Evolutionary conservation across 2,329 filamentous ascomycete species (phyloP).

Genomic region (Trichoderma cornu-damae): DNA sequence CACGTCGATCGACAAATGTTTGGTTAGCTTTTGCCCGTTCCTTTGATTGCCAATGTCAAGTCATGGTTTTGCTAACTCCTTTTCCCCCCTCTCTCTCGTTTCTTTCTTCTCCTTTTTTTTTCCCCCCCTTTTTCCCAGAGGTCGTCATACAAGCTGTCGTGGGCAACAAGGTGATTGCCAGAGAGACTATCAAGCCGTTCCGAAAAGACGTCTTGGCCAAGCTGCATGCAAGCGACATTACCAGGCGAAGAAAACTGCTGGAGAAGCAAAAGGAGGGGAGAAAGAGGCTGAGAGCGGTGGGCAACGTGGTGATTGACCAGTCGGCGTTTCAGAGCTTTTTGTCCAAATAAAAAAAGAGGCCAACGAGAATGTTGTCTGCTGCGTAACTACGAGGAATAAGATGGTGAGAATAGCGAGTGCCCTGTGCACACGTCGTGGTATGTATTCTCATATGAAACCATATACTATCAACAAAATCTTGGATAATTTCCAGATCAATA

Average conservation of each 20-base stretch:
- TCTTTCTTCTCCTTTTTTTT: too few species aligned
- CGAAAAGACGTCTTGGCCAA: conserved; percentile 92
- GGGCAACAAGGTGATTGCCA: conserved; percentile 75
- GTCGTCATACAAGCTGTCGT: conserved; percentile 89
- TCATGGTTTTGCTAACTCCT: background rate
- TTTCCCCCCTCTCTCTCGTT: background rate
- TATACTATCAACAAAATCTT: too few species aligned
- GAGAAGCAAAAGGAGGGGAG: conserved; percentile 96
- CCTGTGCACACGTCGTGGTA: too few species aligned
- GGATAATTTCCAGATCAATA: too few species aligned
- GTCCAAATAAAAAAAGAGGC: conserved; percentile 49
- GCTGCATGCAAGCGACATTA: conserved; percentile 84
- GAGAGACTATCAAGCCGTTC: conserved; percentile 95
- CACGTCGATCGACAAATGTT: conserved; percentile 97
- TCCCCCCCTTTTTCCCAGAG: conserved; percentile 53
- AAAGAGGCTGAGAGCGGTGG: conserved; percentile 76
- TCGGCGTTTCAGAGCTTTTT: conserved; percentile 93
- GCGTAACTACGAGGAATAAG: too few species aligned
- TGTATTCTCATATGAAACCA: too few species aligned
- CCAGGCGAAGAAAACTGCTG: conserved; percentile 74
- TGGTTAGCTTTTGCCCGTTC: conserved; percentile 31
- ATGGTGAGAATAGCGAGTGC: too few species aligned
- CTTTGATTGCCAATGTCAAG: conserved; percentile 10
- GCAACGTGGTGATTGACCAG: conserved; percentile 94
- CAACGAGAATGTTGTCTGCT: too few species aligned